Evolutionary conservation across 495 filamentous ascomycete species (phyloP), one percentile per base, ranked within the genome.

Genomic region (Trichocladium antarcticum): DNA sequence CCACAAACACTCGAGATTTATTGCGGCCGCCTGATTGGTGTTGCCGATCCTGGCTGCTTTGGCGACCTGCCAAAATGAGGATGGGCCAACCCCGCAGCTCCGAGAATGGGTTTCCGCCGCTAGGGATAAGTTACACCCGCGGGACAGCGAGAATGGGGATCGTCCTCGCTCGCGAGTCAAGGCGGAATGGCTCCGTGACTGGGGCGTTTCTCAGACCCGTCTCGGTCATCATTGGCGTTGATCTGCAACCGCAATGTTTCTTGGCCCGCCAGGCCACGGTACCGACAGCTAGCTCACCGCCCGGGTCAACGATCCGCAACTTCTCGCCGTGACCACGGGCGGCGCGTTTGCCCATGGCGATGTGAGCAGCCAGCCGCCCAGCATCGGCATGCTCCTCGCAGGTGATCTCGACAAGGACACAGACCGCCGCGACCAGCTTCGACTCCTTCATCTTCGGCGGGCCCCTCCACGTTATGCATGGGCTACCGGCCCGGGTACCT

Each of bases 201-300:
- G n/a, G n/a, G n/a, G n/a, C n/a, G n/a, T n/a, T n/a, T n/a, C n/a
- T n/a, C n/a, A n/a, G n/a, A n/a, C n/a, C n/a, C n/a, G n/a, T n/a
- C n/a, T n/a, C n/a, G n/a, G n/a, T n/a, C n/a, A n/a, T n/a, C n/a
- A n/a, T n/a, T n/a, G n/a, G n/a, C n/a, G n/a, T n/a, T n/a, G n/a
- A n/a, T n/a, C n/a, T n/a, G n/a, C n/a, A n/a, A n/a, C n/a, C n/a
- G n/a, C n/a, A n/a, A n/a, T n/a, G n/a, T n/a, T 69, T 6, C 61
- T 68, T 0, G 66, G 67, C 6, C 56, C 64, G 1, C 44, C 41
- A 0, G 76, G 74, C 24, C 80, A 83, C 57, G 80, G 81, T n/a
- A 72, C 65, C 43, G 57, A 70, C 34, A 79, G 81, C 17, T 85
- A 75, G 75, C 59, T 83, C 16, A 47, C 58, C 15, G 78, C 72